These are phyloP conservation scores for Meyerozyma sp. DNA, from an alignment of 1,139 yeast genomes.

Conservation along the genomic window DNA sequence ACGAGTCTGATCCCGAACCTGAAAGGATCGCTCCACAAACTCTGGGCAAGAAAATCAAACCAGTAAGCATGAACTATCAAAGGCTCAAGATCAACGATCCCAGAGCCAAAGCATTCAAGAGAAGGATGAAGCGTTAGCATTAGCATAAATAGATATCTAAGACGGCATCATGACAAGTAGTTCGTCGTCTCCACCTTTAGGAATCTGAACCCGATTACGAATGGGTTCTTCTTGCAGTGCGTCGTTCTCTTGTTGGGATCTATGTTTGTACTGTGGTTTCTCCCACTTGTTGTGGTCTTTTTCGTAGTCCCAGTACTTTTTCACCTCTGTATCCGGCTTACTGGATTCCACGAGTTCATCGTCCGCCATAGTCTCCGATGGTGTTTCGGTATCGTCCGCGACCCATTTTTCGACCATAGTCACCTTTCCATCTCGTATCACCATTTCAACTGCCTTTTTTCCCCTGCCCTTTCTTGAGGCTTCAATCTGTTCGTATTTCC, in stretches of 20 bases:
- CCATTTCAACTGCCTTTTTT: slow-evolving; percentile 68
- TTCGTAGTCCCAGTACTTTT: slow-evolving; percentile 55
- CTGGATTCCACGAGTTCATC: slow-evolving; percentile 17
- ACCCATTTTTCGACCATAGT: slow-evolving; percentile 39
- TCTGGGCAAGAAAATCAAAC: slow-evolving; percentile 19
- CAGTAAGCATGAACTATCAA: slow-evolving; percentile 36
- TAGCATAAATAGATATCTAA: slow-evolving; percentile 2
- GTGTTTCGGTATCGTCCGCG: slow-evolving; percentile 13
- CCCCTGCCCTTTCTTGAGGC: slow-evolving; percentile 66
- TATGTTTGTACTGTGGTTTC: slow-evolving; percentile 37
- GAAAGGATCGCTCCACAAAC: slow-evolving; percentile 6
- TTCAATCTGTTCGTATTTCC: slow-evolving; percentile 57
- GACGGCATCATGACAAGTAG: slow-evolving; percentile 14
- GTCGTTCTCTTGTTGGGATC: slow-evolving; percentile 1
- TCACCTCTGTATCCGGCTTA: slow-evolving; percentile 17
- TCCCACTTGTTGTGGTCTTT: slow-evolving; percentile 48
- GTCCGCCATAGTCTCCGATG: slow-evolving; percentile 21
- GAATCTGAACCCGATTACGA: slow-evolving; percentile 16
- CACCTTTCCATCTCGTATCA: slow-evolving; percentile 79
- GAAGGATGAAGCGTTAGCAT: slow-evolving; percentile 15
- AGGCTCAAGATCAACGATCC: slow-evolving; percentile 41
- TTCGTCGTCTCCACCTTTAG: slow-evolving; percentile 19
- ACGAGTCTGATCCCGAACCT: slow-evolving; percentile 11
- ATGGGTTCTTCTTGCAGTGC: background rate
- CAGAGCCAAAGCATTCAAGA: slow-evolving; percentile 22